Percentiles rank a stretch among this genome's conserved stretches.
Conservation (phyloP, 768 basidiomycete species). For the Tulasnella sp. region DNA sequence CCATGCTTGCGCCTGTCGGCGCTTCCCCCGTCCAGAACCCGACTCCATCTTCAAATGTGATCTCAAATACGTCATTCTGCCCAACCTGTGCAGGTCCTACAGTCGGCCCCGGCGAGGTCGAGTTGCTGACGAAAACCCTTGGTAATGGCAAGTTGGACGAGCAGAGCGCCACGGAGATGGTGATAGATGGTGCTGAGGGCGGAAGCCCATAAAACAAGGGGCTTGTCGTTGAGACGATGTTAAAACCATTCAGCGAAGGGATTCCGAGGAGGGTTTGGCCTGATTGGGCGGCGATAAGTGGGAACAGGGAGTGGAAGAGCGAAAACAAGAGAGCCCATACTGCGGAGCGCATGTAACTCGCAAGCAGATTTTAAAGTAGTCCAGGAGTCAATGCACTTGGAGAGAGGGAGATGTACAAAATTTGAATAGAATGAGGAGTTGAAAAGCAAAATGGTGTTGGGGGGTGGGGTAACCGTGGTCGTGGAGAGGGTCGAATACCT, state of each 20-base stretch:
- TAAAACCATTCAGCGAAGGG: slow-evolving; percentile 8
- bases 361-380: no score
- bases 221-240: neutral
- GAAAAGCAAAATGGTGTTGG: no score
- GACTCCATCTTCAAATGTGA: slow-evolving; percentile 35
- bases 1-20: slow-evolving; percentile 40
- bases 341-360: no score
- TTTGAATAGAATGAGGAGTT: no score
- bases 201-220: slow-evolving; percentile 26
- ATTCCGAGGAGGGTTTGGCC: slow-evolving; percentile 3
- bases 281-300: neutral
- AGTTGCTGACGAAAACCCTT: slow-evolving; percentile 51
- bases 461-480: no score
- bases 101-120: slow-evolving; percentile 23
- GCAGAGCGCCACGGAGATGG: slow-evolving; percentile 29
- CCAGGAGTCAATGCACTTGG: no score
- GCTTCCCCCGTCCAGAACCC: slow-evolving; percentile 43
- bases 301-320: neutral
- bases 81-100: slow-evolving; percentile 32
- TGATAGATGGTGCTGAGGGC: slow-evolving; percentile 20
- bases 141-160: slow-evolving; percentile 19
- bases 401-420: no score
- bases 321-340: no score
- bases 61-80: slow-evolving; percentile 24
- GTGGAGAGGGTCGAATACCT: no score